These are phyloP conservation scores for Didymella lethalis DNA, from an alignment of 2,329 filamentous ascomycete species.

Conservation along the genomic window DNA sequence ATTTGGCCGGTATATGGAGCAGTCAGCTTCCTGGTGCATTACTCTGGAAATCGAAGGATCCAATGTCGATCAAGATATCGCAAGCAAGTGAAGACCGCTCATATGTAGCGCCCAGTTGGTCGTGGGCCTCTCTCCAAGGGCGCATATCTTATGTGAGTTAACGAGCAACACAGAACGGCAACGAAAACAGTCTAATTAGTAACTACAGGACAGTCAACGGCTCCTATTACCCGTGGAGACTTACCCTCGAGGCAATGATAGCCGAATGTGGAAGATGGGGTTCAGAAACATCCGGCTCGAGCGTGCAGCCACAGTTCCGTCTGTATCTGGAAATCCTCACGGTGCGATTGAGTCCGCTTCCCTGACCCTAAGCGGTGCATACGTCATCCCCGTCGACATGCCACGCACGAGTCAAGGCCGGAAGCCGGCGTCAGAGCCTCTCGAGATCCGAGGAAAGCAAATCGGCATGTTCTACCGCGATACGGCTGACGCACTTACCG, in stretches of 20 bases:
- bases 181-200: background rate
- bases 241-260: background rate
- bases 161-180: background rate
- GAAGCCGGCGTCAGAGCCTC: background rate
- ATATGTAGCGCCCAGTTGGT: slow-evolving; percentile 9
- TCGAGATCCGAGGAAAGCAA: background rate
- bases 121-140: slow-evolving; percentile 9
- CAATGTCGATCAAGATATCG: background rate
- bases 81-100: background rate
- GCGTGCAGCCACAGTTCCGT: background rate
- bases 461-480: background rate
- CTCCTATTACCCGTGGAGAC: background rate
- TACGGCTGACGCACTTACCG: background rate
- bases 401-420: background rate
- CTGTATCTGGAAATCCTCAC: background rate
- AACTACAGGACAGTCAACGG: background rate
- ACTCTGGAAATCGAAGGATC: background rate
- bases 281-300: background rate
- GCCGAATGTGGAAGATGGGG: background rate
- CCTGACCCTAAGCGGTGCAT: background rate
- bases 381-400: background rate
- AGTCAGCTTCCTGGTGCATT: background rate
- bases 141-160: slow-evolving; percentile 1
- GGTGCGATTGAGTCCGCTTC: background rate
- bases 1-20: slow-evolving; percentile 1